Conservation (phyloP, 495 filamentous ascomycete genomes). For the Tuber borchii region DNA sequence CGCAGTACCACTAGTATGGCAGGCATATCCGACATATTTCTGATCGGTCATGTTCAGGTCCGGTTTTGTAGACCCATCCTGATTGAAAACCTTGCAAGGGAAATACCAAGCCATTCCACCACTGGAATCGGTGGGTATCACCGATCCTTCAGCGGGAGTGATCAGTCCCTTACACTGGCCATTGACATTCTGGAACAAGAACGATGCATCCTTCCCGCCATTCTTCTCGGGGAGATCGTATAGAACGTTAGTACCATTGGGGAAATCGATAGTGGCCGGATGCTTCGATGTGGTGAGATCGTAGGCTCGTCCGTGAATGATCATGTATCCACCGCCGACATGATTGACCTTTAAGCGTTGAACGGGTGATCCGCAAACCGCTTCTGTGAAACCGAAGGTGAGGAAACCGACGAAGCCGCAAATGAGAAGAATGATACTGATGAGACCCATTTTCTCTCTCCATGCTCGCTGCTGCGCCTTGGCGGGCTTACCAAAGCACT, state of each 20-base stretch:
- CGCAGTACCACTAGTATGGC: slow-evolving; percentile 66
- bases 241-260: slow-evolving; percentile 63
- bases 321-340: slow-evolving; percentile 77
- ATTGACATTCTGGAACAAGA: slow-evolving; percentile 98
- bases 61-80: slow-evolving; percentile 75
- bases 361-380: slow-evolving; percentile 67
- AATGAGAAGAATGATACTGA: slow-evolving; percentile 85
- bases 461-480: slow-evolving; percentile 88
- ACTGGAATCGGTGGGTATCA: slow-evolving; percentile 66
- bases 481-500: slow-evolving; percentile 78
- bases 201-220: slow-evolving; percentile 85
- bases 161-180: slow-evolving; percentile 93
- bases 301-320: slow-evolving; percentile 88
- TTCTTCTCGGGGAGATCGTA: slow-evolving; percentile 75
- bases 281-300: slow-evolving; percentile 69
- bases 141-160: slow-evolving; percentile 59
- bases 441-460: slow-evolving; percentile 97
- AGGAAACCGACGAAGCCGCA: slow-evolving; percentile 88
- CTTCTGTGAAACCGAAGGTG: slow-evolving; percentile 90
- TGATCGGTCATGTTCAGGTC: slow-evolving; percentile 63
- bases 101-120: slow-evolving; percentile 93
- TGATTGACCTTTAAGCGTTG: slow-evolving; percentile 72
- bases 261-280: slow-evolving; percentile 71
- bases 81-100: slow-evolving; percentile 83
- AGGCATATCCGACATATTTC: slow-evolving; percentile 72